phyloP scores from a whole-genome alignment of 345 rosid genomes.

The Hevea brasiliensis region DNA sequence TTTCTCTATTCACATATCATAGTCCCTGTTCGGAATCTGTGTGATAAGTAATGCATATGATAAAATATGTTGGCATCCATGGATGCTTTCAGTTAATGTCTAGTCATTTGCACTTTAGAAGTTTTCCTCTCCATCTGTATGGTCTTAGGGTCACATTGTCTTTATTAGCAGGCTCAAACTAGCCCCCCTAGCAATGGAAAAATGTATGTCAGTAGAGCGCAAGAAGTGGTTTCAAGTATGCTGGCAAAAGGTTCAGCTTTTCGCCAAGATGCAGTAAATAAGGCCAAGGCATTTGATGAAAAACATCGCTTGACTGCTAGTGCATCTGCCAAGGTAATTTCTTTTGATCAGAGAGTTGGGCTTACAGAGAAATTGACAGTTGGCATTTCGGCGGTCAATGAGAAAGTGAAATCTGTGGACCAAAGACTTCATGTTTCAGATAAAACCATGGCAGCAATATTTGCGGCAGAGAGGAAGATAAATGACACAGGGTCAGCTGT shows the following conservation, averaged over 20 bases:
- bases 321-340: slow-evolving; percentile 87
- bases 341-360: slow-evolving; percentile 78
- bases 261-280: slow-evolving; percentile 87
- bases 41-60: background rate
- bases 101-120: slow-evolving; percentile 4
- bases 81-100: background rate
- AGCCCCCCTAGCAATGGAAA: slow-evolving; percentile 51
- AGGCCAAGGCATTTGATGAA: slow-evolving; percentile 92
- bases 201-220: slow-evolving; percentile 77
- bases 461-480: slow-evolving; percentile 92
- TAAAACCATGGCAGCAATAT: slow-evolving; percentile 95
- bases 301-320: slow-evolving; percentile 76
- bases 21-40: background rate
- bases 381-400: slow-evolving; percentile 82
- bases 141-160: background rate
- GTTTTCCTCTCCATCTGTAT: background rate
- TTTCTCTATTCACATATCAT: background rate
- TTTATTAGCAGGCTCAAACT: slow-evolving; percentile 50
- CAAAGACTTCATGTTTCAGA: slow-evolving; percentile 91
- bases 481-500: slow-evolving; percentile 94
- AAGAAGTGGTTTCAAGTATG: slow-evolving; percentile 74
- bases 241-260: slow-evolving; percentile 88
- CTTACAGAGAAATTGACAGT: slow-evolving; percentile 81
- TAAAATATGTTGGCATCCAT: background rate
- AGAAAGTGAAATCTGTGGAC: slow-evolving; percentile 93